phyloP scores from a whole-genome alignment of 2,329 filamentous ascomycete genomes.

The Beauveria rudraprayagi region DNA sequence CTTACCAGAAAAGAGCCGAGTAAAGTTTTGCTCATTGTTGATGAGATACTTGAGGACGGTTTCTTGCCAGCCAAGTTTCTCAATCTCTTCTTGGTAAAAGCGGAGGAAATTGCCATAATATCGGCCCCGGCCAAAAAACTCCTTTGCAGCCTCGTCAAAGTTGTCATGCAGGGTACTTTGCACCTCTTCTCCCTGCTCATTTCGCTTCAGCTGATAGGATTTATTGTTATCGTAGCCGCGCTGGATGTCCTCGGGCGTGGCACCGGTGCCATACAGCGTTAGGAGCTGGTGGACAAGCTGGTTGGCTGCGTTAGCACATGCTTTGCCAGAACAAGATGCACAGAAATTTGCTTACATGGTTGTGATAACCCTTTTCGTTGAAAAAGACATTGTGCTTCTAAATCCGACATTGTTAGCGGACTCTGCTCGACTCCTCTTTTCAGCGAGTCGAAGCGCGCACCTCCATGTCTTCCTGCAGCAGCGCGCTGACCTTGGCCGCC shows the following conservation, averaged over 20 bases:
- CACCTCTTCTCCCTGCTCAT: constrained; percentile 38
- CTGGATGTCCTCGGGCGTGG: constrained; percentile 50
- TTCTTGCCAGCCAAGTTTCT: constrained; percentile 48
- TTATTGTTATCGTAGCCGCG: constrained; percentile 57
- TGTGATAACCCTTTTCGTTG: constrained; percentile 67
- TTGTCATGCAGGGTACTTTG: constrained; percentile 47
- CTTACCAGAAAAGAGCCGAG: constrained; percentile 57
- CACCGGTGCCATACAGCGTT: constrained; percentile 68
- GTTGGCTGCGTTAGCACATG: constrained; percentile 8
- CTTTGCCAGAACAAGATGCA: no score
- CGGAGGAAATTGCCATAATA: constrained; percentile 66
- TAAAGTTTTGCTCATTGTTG: constrained; percentile 50
- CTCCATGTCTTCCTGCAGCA: constrained; percentile 71
- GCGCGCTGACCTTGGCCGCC: constrained; percentile 53
- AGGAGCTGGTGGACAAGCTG: constrained; percentile 67
- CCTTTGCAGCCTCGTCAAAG: constrained; percentile 42
- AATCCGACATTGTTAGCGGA: background rate
- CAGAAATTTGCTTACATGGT: constrained; percentile 51
- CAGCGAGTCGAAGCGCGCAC: constrained; percentile 20
- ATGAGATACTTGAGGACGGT: constrained; percentile 64
- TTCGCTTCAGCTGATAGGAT: constrained; percentile 54
- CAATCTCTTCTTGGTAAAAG: constrained; percentile 71
- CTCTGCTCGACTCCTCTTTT: background rate
- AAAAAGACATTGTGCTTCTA: constrained; percentile 66
- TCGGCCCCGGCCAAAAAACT: constrained; percentile 51